Base-by-base conservation (phyloP, 805 yeast genomes). In the Yamadazyma akitaensis region DNA sequence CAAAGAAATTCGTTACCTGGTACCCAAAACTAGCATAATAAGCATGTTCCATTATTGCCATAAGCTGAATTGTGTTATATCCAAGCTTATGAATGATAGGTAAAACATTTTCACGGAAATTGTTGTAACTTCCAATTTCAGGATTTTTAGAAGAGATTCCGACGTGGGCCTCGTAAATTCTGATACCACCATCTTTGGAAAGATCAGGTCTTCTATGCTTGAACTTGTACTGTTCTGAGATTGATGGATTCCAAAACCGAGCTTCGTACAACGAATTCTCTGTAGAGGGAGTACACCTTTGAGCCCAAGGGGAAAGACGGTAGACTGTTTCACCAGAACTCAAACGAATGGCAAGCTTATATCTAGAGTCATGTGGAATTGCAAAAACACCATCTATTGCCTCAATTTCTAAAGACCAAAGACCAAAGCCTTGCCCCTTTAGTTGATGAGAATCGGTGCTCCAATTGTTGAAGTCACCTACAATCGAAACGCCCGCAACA, bases 1-100 rank as follows among this genome's bases (percentile, higher is more conserved):
- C 97, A 63, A 87, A 92, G 63, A 92, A 94, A 49, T 85, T 87
- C 18, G 98, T 91, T 24, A 92, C 83, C 65, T 92, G 99, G 64
- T 92, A 92, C n/a, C 99, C 99, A 63, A 92, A 92, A 2, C 96
- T 88, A 1, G 97, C 99, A 64, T 92, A 92, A 63, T 92, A 92
- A 1, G 99, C 98, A 64, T 92, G 99, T 67, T 92, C 99, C 99
- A 92, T 92, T 37, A 92, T 79, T 0, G 99, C 97, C 99, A 92
- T 92, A 60, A 92, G 75, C 68, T 92, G 99, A 57, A 92, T 85
- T 4, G 96, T 83, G 64, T 94, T 89, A 65, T 92, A 92, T 32
- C 97, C 97, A 49, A 91, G 75, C 51, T 84, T 80, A 55, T 81
- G 82, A 55, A 92, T 88, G 38, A 84, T 75, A n/a, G 98, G 98